A percentile compares a stretch with the other conserved stretches of the same genome.
Evolutionary conservation across 225 moss, liverwort and hornwort genomes (phyloP).

Genomic region (Physcomitrellopsis africana): DNA sequence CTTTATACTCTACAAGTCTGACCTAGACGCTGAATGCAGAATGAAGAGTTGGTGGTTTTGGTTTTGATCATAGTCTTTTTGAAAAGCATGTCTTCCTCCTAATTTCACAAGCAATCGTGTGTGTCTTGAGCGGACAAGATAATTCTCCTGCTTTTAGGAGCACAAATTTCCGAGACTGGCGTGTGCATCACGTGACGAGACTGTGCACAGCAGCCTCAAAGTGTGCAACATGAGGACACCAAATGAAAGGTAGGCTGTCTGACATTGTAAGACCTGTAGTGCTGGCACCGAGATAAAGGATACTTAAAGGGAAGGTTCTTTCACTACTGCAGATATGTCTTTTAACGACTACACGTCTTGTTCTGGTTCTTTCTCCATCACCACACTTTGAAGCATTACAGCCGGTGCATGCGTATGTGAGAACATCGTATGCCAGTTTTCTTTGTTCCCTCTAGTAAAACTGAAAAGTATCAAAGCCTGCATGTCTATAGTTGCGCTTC

Average conservation of each 20-base stretch:
- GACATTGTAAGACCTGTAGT: conserved; percentile 19
- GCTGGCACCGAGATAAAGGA: conserved; percentile 20
- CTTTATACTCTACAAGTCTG: not conserved
- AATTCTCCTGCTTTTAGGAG: not conserved
- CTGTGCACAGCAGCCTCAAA: not conserved
- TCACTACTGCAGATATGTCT: conserved; percentile 11
- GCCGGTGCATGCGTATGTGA: not conserved
- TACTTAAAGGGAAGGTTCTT: conserved; percentile 22
- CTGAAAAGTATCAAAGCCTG: conserved; percentile 3
- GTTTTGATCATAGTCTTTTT: not conserved
- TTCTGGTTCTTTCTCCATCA: conserved; percentile 17
- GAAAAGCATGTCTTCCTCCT: not conserved
- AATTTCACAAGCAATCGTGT: no score
- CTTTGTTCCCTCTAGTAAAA: not conserved
- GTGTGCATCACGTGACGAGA: conserved; percentile 2
- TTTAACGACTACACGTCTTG: not conserved
- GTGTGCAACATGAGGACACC: conserved; percentile 10
- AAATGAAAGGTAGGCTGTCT: conserved; percentile 17
- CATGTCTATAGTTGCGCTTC: not conserved
- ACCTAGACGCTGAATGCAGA: conserved; percentile 3
- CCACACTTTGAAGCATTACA: conserved; percentile 19
- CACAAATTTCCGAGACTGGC: not conserved
- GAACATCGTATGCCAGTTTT: not conserved
- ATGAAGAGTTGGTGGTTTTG: not conserved
- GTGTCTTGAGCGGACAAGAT: conserved; percentile 20